A percentile compares a stretch with the other conserved stretches of the same genome.
Evolutionary conservation across 169 alveolate species (phyloP).

Genomic region (Eimeria falciformis): DNA sequence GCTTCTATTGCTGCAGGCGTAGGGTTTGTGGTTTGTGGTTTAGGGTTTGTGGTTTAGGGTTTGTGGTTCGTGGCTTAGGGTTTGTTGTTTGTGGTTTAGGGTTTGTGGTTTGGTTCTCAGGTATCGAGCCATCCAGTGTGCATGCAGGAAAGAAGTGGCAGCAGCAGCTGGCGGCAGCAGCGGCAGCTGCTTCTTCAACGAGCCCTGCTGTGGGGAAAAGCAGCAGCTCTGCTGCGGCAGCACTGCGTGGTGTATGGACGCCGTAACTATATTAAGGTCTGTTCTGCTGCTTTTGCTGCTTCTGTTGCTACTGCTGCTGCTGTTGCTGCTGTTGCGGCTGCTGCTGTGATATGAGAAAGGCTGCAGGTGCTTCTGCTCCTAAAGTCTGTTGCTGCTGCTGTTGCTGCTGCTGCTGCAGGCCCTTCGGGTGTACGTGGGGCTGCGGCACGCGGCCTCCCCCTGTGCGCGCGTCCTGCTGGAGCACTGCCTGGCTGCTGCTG

Average conservation of each 20-base stretch:
- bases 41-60: too few relatives aligned
- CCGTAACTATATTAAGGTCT: background rate
- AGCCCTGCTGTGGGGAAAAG: conserved; percentile 9
- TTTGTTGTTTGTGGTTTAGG: too few relatives aligned
- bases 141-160: conserved; percentile 28
- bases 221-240: conserved; percentile 39
- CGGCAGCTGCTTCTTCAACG: conserved; percentile 30
- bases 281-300: too few relatives aligned
- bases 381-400: background rate
- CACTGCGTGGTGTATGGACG: background rate
- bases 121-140: conserved; percentile 8
- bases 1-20: too few relatives aligned
- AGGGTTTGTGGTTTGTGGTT: too few relatives aligned
- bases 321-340: background rate
- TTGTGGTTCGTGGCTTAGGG: too few relatives aligned
- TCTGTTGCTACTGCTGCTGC: too few relatives aligned
- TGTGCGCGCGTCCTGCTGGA: conserved; percentile 43
- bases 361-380: background rate
- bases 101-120: background rate
- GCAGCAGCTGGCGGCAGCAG: conserved; percentile 19
- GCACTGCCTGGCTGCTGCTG: conserved; percentile 24
- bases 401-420: conserved; percentile 7
- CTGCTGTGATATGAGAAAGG: background rate
- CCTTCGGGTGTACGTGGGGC: conserved; percentile 26
- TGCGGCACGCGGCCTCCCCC: conserved; percentile 44